Conservation (phyloP, 1,284 basidiomycete species). For the Cryptococcus wingfieldii region DNA sequence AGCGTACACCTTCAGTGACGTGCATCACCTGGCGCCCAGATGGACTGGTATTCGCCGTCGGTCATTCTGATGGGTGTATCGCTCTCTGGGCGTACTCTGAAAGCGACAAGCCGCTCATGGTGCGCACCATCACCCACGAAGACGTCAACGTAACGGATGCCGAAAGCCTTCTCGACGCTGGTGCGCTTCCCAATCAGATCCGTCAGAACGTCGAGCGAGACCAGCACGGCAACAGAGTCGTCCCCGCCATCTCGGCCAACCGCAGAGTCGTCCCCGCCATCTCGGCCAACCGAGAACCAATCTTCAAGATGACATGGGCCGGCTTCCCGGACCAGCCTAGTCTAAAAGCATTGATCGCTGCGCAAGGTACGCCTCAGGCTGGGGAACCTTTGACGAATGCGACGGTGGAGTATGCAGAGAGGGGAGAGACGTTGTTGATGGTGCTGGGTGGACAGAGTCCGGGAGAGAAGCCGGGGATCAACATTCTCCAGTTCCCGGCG, state of each 20-base stretch:
- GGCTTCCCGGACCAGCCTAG: constrained; percentile 57
- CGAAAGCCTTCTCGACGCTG: constrained; percentile 47
- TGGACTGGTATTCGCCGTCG: constrained; percentile 52
- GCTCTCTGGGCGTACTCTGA: constrained; percentile 83
- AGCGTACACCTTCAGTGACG: constrained; percentile 68
- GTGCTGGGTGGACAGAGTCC: constrained; percentile 69
- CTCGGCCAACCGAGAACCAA: constrained; percentile 61
- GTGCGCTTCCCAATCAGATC: constrained; percentile 45
- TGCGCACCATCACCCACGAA: constrained; percentile 61
- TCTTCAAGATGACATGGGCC: constrained; percentile 86
- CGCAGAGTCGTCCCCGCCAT: constrained; percentile 37
- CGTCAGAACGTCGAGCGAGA: constrained; percentile 9
- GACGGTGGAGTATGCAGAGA: constrained; percentile 47
- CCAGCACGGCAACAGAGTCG: constrained; percentile 12
- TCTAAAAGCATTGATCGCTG: constrained; percentile 34
- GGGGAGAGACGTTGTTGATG: constrained; percentile 66
- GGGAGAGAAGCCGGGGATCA: constrained; percentile 62
- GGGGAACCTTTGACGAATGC: constrained; percentile 37
- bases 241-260: constrained; percentile 24
- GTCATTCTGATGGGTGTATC: constrained; percentile 77
- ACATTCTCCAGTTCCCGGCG: constrained; percentile 65
- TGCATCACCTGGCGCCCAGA: constrained; percentile 63
- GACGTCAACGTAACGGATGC: constrained; percentile 52
- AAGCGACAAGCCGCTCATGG: constrained; percentile 71
- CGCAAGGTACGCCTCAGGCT: constrained; percentile 25